Percentiles rank a stretch among this genome's conserved stretches.
Evolutionary conservation across 768 basidiomycete genomes (phyloP).

Genomic region (Daedaleopsis sinensis): DNA sequence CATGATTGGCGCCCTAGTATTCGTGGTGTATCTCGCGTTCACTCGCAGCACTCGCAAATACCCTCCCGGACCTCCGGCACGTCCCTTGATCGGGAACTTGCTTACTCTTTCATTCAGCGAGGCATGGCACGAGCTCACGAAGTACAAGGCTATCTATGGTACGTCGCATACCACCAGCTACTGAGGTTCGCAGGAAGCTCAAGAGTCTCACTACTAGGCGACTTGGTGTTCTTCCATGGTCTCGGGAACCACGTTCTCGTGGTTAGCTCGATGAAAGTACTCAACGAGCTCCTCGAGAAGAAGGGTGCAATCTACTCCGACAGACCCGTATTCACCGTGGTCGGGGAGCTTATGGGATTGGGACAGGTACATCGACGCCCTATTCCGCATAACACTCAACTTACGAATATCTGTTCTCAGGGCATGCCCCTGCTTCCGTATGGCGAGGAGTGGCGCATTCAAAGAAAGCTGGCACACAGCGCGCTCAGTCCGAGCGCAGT

Average conservation of each 20-base stretch:
- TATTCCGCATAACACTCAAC: too few relatives aligned
- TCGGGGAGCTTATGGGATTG: conserved; percentile 38
- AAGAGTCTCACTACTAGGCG: conserved; percentile 21
- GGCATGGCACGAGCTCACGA: conserved; percentile 10
- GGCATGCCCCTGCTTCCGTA: conserved; percentile 29
- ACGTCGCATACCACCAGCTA: not conserved
- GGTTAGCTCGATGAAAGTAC: conserved; percentile 31
- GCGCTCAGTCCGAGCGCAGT: conserved; percentile 34
- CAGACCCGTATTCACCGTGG: conserved; percentile 38
- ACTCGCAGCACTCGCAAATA: not conserved
- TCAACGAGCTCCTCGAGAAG: conserved; percentile 35
- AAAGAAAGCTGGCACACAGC: conserved; percentile 33
- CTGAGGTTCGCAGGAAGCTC: not conserved
- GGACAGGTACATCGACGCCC: conserved; percentile 15
- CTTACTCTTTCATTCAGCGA: conserved; percentile 4
- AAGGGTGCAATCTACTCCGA: conserved; percentile 35
- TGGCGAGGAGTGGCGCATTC: conserved; percentile 25
- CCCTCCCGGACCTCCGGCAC: conserved; percentile 22
- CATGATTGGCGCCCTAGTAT: too few relatives aligned
- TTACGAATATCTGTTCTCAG: conserved; percentile 14
- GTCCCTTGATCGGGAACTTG: conserved; percentile 18
- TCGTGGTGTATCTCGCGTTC: not conserved
- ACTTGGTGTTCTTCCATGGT: conserved; percentile 32
- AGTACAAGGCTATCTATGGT: conserved; percentile 18
- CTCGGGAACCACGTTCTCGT: conserved; percentile 33